Percentiles rank a stretch among this genome's conserved stretches.
Conservation (phyloP, 2,329 filamentous ascomycete species). For the Exophiala phaeomuriformis region DNA sequence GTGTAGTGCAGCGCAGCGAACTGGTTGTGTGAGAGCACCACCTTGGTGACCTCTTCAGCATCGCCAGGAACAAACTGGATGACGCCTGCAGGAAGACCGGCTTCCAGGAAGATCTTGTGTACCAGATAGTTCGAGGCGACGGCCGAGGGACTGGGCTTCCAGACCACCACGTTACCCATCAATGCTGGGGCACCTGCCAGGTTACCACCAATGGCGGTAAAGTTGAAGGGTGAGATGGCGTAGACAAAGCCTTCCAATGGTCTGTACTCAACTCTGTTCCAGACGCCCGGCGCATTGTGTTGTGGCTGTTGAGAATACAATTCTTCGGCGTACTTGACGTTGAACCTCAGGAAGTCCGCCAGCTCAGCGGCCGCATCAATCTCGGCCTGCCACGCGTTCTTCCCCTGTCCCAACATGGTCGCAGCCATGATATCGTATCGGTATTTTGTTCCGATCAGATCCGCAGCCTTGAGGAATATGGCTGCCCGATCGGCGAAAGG, state of each 20-base stretch:
- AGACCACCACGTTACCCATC: slow-evolving; percentile 82
- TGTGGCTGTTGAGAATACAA: slow-evolving; percentile 79
- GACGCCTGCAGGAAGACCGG: slow-evolving; percentile 73
- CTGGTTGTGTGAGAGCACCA: slow-evolving; percentile 62
- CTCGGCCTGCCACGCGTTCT: slow-evolving; percentile 99
- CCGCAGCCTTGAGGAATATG: slow-evolving; percentile 91
- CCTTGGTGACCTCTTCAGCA: slow-evolving; percentile 68
- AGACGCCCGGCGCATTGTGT: slow-evolving; percentile 75
- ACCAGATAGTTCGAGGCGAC: slow-evolving; percentile 77
- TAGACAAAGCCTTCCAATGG: slow-evolving; percentile 87
- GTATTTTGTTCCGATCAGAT: slow-evolving; percentile 85
- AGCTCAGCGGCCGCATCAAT: slow-evolving; percentile 92
- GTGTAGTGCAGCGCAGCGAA: slow-evolving; percentile 84
- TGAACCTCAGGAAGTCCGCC: slow-evolving; percentile 88
- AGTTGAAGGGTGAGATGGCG: slow-evolving; percentile 84
- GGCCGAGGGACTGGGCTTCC: slow-evolving; percentile 79
- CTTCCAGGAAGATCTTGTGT: slow-evolving; percentile 80
- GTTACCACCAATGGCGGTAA: slow-evolving; percentile 86
- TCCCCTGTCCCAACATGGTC: slow-evolving; percentile 93
- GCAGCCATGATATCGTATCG: slow-evolving; percentile 93
- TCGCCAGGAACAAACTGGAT: slow-evolving; percentile 84
- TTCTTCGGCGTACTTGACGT: slow-evolving; percentile 88
- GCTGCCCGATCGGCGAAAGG: slow-evolving; percentile 87
- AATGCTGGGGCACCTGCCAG: slow-evolving; percentile 69
- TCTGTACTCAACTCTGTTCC: slow-evolving; percentile 80